phyloP scores from a whole-genome alignment of 495 filamentous ascomycete genomes.

The Podospora comata region DNA sequence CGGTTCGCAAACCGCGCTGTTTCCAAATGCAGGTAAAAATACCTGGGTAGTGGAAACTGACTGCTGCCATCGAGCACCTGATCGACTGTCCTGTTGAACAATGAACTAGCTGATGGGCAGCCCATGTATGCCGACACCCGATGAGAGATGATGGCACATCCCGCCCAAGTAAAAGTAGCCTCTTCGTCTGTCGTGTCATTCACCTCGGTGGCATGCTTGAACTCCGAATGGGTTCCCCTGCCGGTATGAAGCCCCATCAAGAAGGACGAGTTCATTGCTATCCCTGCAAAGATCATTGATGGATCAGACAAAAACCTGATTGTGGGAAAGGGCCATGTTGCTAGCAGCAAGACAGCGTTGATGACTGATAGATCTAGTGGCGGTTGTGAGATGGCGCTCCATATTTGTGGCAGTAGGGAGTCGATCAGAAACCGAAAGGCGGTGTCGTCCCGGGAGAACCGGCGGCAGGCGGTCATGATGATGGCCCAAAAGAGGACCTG shows the following conservation, averaged over 20 bases:
- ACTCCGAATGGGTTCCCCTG: slow-evolving; percentile 41
- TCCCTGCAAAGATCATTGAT: slow-evolving; percentile 39
- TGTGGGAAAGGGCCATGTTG: slow-evolving; percentile 41
- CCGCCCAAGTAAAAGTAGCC: slow-evolving; percentile 45
- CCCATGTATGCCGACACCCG: slow-evolving; percentile 39
- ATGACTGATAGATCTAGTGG: slow-evolving; percentile 40
- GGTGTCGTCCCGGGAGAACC: slow-evolving; percentile 40
- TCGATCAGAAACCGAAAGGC: slow-evolving; percentile 43
- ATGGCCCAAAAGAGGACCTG: slow-evolving; percentile 46
- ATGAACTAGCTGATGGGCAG: slow-evolving; percentile 36
- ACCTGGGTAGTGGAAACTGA: slow-evolving; percentile 36
- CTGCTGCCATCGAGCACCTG: slow-evolving; percentile 38
- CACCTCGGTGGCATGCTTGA: slow-evolving; percentile 31
- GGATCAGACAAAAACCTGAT: slow-evolving; percentile 45
- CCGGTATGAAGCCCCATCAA: slow-evolving; percentile 44
- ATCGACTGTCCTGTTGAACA: slow-evolving; percentile 45
- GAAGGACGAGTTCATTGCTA: slow-evolving; percentile 40
- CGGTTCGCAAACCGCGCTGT: slow-evolving; percentile 42
- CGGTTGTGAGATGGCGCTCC: slow-evolving; percentile 32
- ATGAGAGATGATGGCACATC: slow-evolving; percentile 44
- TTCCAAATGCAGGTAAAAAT: slow-evolving; percentile 42
- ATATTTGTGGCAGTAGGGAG: slow-evolving; percentile 38
- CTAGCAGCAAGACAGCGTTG: slow-evolving; percentile 44
- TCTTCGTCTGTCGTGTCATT: slow-evolving; percentile 42
- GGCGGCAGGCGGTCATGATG: slow-evolving; percentile 42